Conservation (phyloP, 106 monocot genomes). For the Cymbidium sinense region DNA sequence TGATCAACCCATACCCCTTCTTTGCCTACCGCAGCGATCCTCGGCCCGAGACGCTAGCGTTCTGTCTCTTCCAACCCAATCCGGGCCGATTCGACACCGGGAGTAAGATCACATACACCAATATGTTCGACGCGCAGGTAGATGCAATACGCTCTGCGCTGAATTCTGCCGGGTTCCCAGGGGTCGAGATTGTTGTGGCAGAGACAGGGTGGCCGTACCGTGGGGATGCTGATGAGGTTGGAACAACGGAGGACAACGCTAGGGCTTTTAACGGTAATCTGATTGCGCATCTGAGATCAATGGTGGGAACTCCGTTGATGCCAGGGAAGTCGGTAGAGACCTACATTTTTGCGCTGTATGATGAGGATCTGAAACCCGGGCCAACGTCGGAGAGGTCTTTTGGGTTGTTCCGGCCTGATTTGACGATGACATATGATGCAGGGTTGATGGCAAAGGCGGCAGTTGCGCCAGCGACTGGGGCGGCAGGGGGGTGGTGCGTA, state of each 20-base stretch:
- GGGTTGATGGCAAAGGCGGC: constrained; percentile 25
- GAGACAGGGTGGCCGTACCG: constrained; percentile 81
- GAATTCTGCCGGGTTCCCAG: constrained; percentile 30
- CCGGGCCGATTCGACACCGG: constrained; percentile 43
- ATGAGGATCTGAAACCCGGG: constrained; percentile 68
- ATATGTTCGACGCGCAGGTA: constrained; percentile 84
- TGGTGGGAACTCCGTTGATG: constrained; percentile 64
- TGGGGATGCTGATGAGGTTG: constrained; percentile 45
- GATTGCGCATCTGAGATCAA: constrained; percentile 46
- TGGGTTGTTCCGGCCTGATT: constrained; percentile 56
- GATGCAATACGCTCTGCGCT: constrained; percentile 60
- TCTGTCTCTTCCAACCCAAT: constrained; percentile 70
- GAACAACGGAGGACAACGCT: constrained; percentile 62
- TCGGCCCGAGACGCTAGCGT: constrained; percentile 61
- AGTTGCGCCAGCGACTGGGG: neutral
- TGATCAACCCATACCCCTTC: constrained; percentile 80
- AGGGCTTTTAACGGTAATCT: constrained; percentile 40
- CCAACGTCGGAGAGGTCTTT: constrained; percentile 62
- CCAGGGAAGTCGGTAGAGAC: constrained; percentile 61
- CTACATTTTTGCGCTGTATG: constrained; percentile 71
- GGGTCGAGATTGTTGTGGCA: constrained; percentile 47
- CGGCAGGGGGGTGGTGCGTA: constrained; percentile 39
- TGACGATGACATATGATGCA: constrained; percentile 43
- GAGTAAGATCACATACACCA: constrained; percentile 46
- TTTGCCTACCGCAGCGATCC: constrained; percentile 67